Evolutionary conservation across 768 basidiomycete species (phyloP).

Genomic region (Boletus barrowsii): DNA sequence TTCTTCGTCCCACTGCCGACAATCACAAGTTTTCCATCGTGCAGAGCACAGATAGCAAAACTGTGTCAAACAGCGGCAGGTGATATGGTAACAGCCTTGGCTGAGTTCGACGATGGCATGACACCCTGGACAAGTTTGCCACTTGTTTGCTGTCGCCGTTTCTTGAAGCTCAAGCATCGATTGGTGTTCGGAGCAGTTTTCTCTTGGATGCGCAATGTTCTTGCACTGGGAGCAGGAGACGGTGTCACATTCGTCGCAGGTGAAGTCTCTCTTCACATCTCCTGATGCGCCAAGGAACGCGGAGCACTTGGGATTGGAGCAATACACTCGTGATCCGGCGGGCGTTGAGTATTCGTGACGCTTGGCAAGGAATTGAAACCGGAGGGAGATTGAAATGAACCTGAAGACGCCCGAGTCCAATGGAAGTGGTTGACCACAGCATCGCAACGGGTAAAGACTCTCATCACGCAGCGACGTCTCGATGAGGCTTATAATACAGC

Average conservation of each 20-base stretch:
- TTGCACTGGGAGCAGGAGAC: slow-evolving; percentile 51
- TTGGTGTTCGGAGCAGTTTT: slow-evolving; percentile 42
- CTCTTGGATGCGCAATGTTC: slow-evolving; percentile 38
- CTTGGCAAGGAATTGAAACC: slow-evolving; percentile 39
- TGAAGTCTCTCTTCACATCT: slow-evolving; percentile 13
- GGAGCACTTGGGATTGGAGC: slow-evolving; percentile 48
- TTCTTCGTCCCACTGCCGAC: slow-evolving; percentile 63
- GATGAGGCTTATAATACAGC: slow-evolving; percentile 43
- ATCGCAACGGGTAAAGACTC: slow-evolving; percentile 49
- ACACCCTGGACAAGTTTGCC: slow-evolving; percentile 67
- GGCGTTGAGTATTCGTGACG: slow-evolving; percentile 44
- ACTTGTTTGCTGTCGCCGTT: slow-evolving; percentile 44
- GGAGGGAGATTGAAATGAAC: slow-evolving; percentile 31
- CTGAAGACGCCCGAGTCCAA: slow-evolving; percentile 18
- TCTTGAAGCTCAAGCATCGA: slow-evolving; percentile 41
- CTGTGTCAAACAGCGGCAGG: slow-evolving; percentile 45
- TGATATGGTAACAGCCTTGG: slow-evolving; percentile 64
- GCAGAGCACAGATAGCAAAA: slow-evolving; percentile 67
- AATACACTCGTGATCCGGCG: slow-evolving; percentile 46
- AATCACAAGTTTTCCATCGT: slow-evolving; percentile 60
- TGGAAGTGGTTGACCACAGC: slow-evolving; percentile 42
- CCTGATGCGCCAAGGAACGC: slow-evolving; percentile 46
- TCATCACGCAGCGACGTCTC: slow-evolving; percentile 46
- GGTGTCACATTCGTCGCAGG: slow-evolving; percentile 41
- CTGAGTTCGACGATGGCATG: slow-evolving; percentile 52